Base-by-base conservation (phyloP, 345 rosid species). In the Moricandia arvensis region DNA sequence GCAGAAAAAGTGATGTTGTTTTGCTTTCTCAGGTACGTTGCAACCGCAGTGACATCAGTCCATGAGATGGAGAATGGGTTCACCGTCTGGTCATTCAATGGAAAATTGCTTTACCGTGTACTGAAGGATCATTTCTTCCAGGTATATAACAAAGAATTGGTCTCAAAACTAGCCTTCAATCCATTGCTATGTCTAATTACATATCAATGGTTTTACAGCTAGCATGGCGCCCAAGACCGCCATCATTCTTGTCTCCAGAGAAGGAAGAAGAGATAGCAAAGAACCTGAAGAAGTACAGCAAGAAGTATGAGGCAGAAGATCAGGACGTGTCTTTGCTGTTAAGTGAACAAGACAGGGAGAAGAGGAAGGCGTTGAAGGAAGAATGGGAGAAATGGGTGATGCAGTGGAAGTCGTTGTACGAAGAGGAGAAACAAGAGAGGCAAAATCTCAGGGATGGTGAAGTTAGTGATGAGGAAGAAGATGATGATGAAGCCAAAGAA, bases 11-110 rank as follows among this genome's bases (percentile, higher is more conserved):
- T 21, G 24, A 9, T 43, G 58, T 9, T 15, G 8, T 35, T 37
- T 24, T 11, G 38, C 18, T 2, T 8, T 69, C 35, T 70, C 74
- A 79, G 99, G 88, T 95, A 90, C 31, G 97, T 92, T 59, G 96
- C 97, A 61, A 92, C 97, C 0, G 79, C 88, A 3, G 98, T 94
- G 64, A 91, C 95, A 73, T 91, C 97, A 29, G 99, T 90, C 49
- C 96, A 95, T 34, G 99, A 89, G 83, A 95, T 95, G 97, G 97
- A 95, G 81, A 95, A 89, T 81, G 99, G 99, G 7, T 92, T 95
- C 85, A 90, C 86, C 63, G 82, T 95, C 27, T 92, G 97, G 97
- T 95, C 97, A 63, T 92, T 79, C 87, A 92, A 26, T 60, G 99
- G 99, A 24, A 95, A 86, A 68, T 84, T 82, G 57, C 88, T 95